These are phyloP conservation scores for Saitozyma sp. DNA, from an alignment of 768 basidiomycete genomes.

Conservation along the genomic window DNA sequence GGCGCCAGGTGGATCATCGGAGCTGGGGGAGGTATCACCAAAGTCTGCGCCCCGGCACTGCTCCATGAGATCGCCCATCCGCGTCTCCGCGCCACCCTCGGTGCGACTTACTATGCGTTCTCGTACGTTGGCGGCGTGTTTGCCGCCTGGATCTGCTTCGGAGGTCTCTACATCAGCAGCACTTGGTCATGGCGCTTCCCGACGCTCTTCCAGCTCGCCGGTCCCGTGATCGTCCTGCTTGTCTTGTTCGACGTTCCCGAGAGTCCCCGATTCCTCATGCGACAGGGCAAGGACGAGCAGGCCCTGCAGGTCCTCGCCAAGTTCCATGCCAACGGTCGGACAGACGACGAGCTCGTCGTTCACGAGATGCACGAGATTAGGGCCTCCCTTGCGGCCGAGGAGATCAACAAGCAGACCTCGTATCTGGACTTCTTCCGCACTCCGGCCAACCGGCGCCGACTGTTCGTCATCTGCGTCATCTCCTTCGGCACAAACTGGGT, in stretches of 20 bases:
- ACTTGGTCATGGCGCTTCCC: slow-evolving; percentile 36
- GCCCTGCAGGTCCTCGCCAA: slow-evolving; percentile 37
- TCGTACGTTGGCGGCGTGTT: slow-evolving; percentile 8
- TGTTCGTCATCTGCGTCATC: slow-evolving; percentile 27
- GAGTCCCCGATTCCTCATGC: slow-evolving; percentile 35
- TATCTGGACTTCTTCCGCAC: slow-evolving; percentile 33
- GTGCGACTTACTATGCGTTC: slow-evolving; percentile 24
- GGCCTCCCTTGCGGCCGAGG: slow-evolving; percentile 28
- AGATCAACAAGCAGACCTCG: slow-evolving; percentile 21
- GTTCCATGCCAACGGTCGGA: slow-evolving; percentile 40
- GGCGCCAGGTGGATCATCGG: slow-evolving; percentile 21
- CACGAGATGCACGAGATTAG: slow-evolving; percentile 41
- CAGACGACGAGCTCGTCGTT: slow-evolving; percentile 34
- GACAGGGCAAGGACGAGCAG: slow-evolving; percentile 27
- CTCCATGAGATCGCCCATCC: slow-evolving; percentile 42
- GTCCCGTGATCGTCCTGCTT: slow-evolving; percentile 19
- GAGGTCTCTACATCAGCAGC: slow-evolving; percentile 21
- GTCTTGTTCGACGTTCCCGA: slow-evolving; percentile 26
- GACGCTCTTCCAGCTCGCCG: slow-evolving; percentile 21
- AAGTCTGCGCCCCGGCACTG: slow-evolving; percentile 33
- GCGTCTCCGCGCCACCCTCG: slow-evolving; percentile 28
- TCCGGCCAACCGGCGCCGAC: slow-evolving; percentile 24
- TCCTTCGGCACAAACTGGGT: slow-evolving; percentile 37
- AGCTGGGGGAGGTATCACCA: slow-evolving; percentile 28
- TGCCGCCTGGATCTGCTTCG: slow-evolving; percentile 24